Evolutionary conservation across 106 monocot genomes (phyloP).

Genomic region (Alisma plantagoaquatica): DNA sequence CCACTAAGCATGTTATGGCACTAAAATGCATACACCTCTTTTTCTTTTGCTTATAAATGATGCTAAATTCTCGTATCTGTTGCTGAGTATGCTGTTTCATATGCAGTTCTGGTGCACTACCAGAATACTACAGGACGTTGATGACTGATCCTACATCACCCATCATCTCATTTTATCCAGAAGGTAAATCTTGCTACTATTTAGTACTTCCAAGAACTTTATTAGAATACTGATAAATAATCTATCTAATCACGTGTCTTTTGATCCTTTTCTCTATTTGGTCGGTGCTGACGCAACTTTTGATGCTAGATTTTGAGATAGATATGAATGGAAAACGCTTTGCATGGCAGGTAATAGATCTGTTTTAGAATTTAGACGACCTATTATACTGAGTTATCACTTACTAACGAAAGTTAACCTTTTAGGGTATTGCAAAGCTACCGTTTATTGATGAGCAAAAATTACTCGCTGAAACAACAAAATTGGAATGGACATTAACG

Average conservation of each 20-base stretch:
- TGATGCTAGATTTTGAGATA: slow-evolving; percentile 74
- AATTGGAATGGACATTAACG: slow-evolving; percentile 73
- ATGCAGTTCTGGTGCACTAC: slow-evolving; percentile 64
- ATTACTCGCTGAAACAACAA: slow-evolving; percentile 66
- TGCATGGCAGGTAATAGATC: slow-evolving; percentile 72
- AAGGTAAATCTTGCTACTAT: slow-evolving; percentile 28
- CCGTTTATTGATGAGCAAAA: slow-evolving; percentile 85
- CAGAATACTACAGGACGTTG: slow-evolving; percentile 52
- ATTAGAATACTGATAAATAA: too few species aligned
- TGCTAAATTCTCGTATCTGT: too few species aligned
- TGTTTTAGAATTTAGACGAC: neutral
- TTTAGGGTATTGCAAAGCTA: slow-evolving; percentile 86
- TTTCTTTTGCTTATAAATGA: too few species aligned
- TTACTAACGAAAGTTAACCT: neutral
- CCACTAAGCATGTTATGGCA: too few species aligned
- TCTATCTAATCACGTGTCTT: too few species aligned
- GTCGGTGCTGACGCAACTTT: too few species aligned
- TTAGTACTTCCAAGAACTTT: neutral
- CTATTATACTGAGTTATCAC: neutral
- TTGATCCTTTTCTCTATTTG: too few species aligned
- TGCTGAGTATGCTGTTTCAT: slow-evolving; percentile 5
- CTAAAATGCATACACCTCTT: too few species aligned
- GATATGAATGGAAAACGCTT: slow-evolving; percentile 98
- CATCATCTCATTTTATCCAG: slow-evolving; percentile 68
- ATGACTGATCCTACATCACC: slow-evolving; percentile 84